Evolutionary conservation across 164 flowering plant genomes (phyloP).

Genomic region (Aristolochia fimbriata): DNA sequence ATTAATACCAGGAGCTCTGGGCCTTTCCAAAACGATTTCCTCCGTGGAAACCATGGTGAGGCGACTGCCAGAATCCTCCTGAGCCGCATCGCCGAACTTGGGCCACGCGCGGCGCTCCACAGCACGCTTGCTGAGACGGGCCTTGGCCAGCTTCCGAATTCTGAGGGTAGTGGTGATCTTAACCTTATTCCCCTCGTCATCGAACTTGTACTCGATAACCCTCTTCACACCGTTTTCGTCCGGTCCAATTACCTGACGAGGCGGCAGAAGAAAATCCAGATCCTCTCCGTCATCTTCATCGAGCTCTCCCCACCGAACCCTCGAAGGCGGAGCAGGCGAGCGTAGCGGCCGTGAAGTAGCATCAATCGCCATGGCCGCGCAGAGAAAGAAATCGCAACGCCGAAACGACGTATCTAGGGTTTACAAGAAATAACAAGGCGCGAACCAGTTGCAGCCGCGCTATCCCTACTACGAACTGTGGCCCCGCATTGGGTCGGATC

Average conservation of each 20-base stretch:
- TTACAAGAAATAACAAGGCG: too few relatives aligned
- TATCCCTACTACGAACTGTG: too few relatives aligned
- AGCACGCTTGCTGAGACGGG: conserved; percentile 67
- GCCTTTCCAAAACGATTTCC: conserved; percentile 71
- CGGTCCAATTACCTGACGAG: conserved; percentile 60
- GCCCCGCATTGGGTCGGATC: too few relatives aligned
- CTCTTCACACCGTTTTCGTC: conserved; percentile 74
- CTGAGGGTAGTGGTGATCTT: conserved; percentile 72
- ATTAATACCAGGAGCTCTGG: conserved; percentile 59
- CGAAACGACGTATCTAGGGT: too few relatives aligned
- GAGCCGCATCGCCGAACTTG: conserved; percentile 78
- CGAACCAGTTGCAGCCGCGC: too few relatives aligned
- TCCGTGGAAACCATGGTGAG: conserved; percentile 88
- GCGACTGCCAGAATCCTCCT: conserved; percentile 48
- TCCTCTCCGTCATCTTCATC: conserved; percentile 79
- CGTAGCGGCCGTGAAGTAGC: neutral
- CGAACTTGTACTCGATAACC: conserved; percentile 63
- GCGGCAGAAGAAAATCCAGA: conserved; percentile 64
- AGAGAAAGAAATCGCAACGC: too few relatives aligned
- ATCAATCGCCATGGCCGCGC: too few relatives aligned
- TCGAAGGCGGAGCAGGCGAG: conserved; percentile 4
- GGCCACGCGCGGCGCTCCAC: conserved; percentile 72
- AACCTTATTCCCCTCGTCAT: conserved; percentile 66
- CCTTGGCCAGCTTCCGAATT: conserved; percentile 59
- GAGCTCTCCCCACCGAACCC: conserved; percentile 23